Conservation (phyloP, 2,329 filamentous ascomycete species). For the Ceratocystis cacaofunesta region DNA sequence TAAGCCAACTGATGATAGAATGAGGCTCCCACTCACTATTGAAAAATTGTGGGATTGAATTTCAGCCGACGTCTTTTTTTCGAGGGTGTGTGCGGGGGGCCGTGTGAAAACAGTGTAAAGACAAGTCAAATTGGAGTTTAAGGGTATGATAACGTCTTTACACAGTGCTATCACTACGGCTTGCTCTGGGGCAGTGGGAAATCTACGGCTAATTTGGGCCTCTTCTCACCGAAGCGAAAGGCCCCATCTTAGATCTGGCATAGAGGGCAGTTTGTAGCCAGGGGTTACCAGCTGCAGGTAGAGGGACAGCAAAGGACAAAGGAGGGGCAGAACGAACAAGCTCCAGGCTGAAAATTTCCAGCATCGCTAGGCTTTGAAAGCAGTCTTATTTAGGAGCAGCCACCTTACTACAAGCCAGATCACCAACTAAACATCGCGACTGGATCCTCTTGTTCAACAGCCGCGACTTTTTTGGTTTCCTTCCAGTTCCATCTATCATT, state of each 20-base stretch:
- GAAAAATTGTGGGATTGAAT: constrained; percentile 15
- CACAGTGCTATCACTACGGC: constrained; percentile 7
- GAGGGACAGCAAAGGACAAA: neutral
- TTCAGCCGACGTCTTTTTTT: constrained; percentile 14
- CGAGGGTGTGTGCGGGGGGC: constrained; percentile 15
- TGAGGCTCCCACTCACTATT: neutral
- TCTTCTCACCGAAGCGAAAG: constrained; percentile 3
- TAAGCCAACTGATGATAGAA: constrained; percentile 1
- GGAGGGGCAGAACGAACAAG: constrained; percentile 9
- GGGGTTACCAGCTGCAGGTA: constrained; percentile 4
- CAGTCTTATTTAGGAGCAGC: constrained; percentile 12
- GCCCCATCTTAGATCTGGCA: neutral
- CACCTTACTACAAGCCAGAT: constrained; percentile 13
- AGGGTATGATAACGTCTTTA: neutral
- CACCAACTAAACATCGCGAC: constrained; percentile 13
- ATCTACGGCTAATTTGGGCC: constrained; percentile 12
- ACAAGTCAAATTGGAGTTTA: neutral
- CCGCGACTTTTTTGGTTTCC: constrained; percentile 7
- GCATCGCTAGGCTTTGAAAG: constrained; percentile 7
- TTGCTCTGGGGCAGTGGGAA: neutral
- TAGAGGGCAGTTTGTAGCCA: constrained; percentile 8
- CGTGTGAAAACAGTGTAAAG: constrained; percentile 6
- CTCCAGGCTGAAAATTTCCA: constrained; percentile 16
- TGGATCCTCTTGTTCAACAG: constrained; percentile 10
- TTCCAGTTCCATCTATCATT: neutral